phyloP scores from a whole-genome alignment of 768 basidiomycete species.

The Leucosporidium scottii region DNA sequence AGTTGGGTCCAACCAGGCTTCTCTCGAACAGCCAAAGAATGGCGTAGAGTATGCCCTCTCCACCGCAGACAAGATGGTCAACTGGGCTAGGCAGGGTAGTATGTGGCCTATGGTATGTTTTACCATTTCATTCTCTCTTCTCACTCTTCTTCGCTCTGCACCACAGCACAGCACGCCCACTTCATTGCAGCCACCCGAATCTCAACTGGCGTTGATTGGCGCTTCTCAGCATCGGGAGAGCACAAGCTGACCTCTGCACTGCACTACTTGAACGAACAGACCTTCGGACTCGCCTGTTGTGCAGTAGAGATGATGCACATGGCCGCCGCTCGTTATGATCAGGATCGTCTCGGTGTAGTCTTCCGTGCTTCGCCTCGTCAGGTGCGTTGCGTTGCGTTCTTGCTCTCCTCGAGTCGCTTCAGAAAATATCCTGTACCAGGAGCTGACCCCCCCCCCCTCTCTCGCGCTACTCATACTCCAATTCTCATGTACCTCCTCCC shows the following conservation, averaged over 20 bases:
- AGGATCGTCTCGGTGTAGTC: constrained; percentile 91
- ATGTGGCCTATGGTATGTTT: constrained; percentile 99
- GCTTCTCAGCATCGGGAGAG: not conserved
- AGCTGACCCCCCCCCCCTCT: too few species aligned
- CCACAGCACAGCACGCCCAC: too few species aligned
- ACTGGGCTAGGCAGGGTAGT: constrained; percentile 95
- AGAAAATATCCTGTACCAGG: too few species aligned
- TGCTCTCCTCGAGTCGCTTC: too few species aligned
- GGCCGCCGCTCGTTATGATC: constrained; percentile 98
- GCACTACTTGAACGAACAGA: not conserved
- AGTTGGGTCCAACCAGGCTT: constrained; percentile 27
- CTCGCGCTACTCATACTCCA: too few species aligned
- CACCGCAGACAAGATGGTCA: constrained; percentile 89
- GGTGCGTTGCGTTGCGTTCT: constrained; percentile 28
- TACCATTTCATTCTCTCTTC: too few species aligned
- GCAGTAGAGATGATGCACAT: constrained; percentile 99
- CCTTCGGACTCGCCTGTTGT: constrained; percentile 87
- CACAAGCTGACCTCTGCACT: not conserved
- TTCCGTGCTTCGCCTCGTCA: constrained; percentile 95
- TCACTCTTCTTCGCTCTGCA: too few species aligned
- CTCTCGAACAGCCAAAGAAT: constrained; percentile 76
- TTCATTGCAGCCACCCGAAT: constrained; percentile 4
- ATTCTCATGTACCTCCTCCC: not conserved
- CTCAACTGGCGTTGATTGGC: not conserved
- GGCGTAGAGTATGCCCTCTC: constrained; percentile 97